A percentile compares a stretch with the other conserved stretches of the same genome.
Conservation (phyloP, 2,329 filamentous ascomycete species). For the Colletotrichum musicola region DNA sequence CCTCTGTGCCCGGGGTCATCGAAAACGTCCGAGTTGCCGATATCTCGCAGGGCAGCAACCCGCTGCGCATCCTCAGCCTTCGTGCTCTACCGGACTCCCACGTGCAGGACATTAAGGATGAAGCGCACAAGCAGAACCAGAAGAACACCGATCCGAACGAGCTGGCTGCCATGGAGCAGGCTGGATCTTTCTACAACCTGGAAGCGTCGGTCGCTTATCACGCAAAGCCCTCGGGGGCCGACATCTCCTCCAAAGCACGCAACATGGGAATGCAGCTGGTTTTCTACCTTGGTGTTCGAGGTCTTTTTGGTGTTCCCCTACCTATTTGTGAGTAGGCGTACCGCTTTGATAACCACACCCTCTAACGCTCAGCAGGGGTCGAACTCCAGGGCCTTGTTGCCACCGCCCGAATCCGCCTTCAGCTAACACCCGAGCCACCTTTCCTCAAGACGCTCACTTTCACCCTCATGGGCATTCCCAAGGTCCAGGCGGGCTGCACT, state of each 20-base stretch:
- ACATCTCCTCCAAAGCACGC: constrained; percentile 83
- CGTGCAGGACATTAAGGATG: constrained; percentile 82
- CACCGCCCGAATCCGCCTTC: constrained; percentile 75
- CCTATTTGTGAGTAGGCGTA: constrained; percentile 72
- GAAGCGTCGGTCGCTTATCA: constrained; percentile 84
- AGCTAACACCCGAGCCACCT: constrained; percentile 87
- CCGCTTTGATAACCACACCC: constrained; percentile 48
- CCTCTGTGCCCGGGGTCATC: constrained; percentile 89
- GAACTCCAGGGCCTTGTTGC: constrained; percentile 80
- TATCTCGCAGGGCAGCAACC: constrained; percentile 93
- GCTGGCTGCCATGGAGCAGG: constrained; percentile 88
- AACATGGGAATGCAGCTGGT: constrained; percentile 79
- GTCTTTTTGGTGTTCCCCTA: constrained; percentile 88
- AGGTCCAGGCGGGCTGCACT: constrained; percentile 88
- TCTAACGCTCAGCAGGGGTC: constrained; percentile 70
- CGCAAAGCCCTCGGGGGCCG: constrained; percentile 78
- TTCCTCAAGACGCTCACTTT: constrained; percentile 94
- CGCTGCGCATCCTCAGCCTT: constrained; percentile 87
- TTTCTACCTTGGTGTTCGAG: constrained; percentile 92
- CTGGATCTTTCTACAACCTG: constrained; percentile 89
- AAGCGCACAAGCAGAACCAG: constrained; percentile 62
- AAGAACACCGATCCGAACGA: constrained; percentile 84
- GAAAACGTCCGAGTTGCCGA: constrained; percentile 96
- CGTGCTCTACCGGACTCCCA: constrained; percentile 86
- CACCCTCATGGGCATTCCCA: constrained; percentile 93